Percentiles rank a stretch among this genome's conserved stretches.
These are phyloP conservation scores for Xylariaceae sp. DNA, from an alignment of 2,329 filamentous ascomycete genomes.

Conservation along the genomic window DNA sequence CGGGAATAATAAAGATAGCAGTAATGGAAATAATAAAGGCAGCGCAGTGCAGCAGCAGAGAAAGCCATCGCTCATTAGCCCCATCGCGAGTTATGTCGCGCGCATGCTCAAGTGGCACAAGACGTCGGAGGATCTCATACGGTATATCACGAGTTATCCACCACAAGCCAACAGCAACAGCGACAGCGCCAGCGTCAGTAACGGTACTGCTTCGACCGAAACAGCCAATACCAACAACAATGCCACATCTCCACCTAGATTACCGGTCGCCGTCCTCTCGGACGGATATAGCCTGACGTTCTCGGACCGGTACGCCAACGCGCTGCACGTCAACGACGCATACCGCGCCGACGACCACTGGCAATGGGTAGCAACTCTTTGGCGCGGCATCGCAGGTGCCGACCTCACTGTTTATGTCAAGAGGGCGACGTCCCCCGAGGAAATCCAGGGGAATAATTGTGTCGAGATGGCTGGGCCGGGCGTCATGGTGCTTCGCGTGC, in stretches of 20 bases:
- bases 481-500: constrained; percentile 61
- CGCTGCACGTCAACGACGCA: constrained; percentile 75
- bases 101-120: constrained; percentile 77
- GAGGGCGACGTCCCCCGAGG: constrained; percentile 34
- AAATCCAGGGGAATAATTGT: constrained; percentile 44
- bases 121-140: constrained; percentile 73
- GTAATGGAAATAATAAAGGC: not conserved
- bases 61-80: constrained; percentile 42
- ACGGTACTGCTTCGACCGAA: not conserved
- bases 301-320: constrained; percentile 76
- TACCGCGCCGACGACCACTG: constrained; percentile 90
- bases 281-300: constrained; percentile 81
- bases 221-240: constrained; percentile 1
- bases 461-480: constrained; percentile 65
- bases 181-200: not conserved
- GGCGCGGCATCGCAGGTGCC: constrained; percentile 83
- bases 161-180: not conserved
- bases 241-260: constrained; percentile 32
- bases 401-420: constrained; percentile 78
- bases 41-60: constrained; percentile 4
- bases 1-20: not conserved
- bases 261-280: constrained; percentile 78
- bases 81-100: constrained; percentile 67
- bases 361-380: constrained; percentile 96
- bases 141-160: constrained; percentile 51